Evolutionary conservation across 2,329 filamentous ascomycete genomes (phyloP).

Genomic region (Trichophaea hybrida): DNA sequence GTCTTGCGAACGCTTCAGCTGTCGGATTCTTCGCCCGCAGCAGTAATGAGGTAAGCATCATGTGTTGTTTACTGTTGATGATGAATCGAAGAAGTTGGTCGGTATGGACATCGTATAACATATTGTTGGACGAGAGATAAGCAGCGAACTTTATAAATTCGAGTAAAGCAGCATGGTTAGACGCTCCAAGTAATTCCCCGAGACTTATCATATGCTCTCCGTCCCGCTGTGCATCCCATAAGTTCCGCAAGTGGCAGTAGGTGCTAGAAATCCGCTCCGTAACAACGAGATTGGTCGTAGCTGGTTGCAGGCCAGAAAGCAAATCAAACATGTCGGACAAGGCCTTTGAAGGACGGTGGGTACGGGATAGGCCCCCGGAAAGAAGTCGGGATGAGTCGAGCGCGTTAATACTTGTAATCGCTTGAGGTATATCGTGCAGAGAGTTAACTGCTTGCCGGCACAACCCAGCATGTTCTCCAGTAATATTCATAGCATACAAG

Average conservation of each 20-base stretch:
- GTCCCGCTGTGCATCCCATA: neutral
- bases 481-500: no score
- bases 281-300: neutral
- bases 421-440: no score
- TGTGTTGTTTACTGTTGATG: neutral
- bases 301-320: no score
- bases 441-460: neutral
- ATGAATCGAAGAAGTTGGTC: neutral
- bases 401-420: neutral
- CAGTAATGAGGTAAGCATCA: neutral
- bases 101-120: neutral
- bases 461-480: no score
- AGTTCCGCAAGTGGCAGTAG: neutral
- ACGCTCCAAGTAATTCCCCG: neutral
- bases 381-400: neutral
- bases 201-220: neutral
- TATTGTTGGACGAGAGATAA: neutral
- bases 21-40: neutral
- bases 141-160: neutral
- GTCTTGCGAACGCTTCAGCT: neutral
- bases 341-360: no score
- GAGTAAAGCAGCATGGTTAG: neutral
- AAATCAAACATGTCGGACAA: no score
- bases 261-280: neutral
- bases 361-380: no score